Conservation (phyloP, 345 rosid species). For the Melastoma malabathricum region DNA sequence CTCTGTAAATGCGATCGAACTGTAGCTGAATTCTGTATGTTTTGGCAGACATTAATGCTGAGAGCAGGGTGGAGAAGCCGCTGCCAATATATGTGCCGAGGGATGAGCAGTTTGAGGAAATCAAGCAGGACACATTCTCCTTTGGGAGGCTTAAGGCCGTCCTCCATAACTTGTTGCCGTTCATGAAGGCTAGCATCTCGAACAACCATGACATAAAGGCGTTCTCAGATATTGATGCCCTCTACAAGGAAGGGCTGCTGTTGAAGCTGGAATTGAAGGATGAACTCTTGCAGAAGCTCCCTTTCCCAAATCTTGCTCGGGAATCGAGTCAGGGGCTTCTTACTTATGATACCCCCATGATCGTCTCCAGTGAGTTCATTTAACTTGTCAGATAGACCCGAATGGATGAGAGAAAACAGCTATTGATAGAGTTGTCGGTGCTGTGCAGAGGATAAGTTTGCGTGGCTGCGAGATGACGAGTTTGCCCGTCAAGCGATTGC, state of each 20-base stretch:
- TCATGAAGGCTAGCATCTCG: slow-evolving; percentile 68
- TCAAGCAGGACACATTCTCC: slow-evolving; percentile 49
- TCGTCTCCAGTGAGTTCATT: slow-evolving; percentile 58
- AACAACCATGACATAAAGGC: slow-evolving; percentile 44
- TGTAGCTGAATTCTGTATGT: not conserved
- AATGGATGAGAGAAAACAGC: too few species aligned
- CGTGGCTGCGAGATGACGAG: slow-evolving; percentile 97
- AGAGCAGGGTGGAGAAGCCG: slow-evolving; percentile 91
- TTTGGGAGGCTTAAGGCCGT: slow-evolving; percentile 65
- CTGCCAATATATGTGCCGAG: slow-evolving; percentile 81
- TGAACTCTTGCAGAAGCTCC: slow-evolving; percentile 57
- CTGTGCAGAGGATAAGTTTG: slow-evolving; percentile 74
- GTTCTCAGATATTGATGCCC: slow-evolving; percentile 68
- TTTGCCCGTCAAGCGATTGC: slow-evolving; percentile 85
- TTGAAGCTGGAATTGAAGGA: slow-evolving; percentile 74
- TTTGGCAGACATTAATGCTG: slow-evolving; percentile 43
- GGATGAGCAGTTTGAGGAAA: slow-evolving; percentile 91
- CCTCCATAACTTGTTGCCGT: slow-evolving; percentile 75
- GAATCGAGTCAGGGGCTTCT: slow-evolving; percentile 75
- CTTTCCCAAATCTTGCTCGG: slow-evolving; percentile 53
- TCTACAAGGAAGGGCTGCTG: slow-evolving; percentile 82
- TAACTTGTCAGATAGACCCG: not conserved
- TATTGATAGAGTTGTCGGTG: too few species aligned
- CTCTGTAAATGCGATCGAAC: not conserved
- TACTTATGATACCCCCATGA: slow-evolving; percentile 75